phyloP scores from a whole-genome alignment of 805 yeast genomes.

The Novakomyces olei region DNA sequence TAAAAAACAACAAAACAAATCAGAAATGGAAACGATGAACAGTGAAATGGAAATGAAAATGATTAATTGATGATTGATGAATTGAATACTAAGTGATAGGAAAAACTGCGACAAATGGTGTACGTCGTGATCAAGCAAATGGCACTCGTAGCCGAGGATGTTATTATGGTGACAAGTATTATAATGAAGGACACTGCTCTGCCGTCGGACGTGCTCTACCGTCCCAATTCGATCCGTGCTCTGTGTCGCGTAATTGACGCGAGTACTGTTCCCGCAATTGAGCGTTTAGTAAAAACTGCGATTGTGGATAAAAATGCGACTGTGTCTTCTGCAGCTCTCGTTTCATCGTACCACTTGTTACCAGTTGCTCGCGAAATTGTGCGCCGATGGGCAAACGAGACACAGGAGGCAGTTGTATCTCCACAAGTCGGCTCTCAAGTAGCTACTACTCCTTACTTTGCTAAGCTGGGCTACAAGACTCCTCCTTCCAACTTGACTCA shows the following conservation, averaged over 20 bases:
- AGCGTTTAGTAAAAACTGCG: constrained; percentile 75
- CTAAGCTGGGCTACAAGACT: constrained; percentile 11
- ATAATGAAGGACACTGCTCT: constrained; percentile 95
- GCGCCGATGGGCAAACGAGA: constrained; percentile 81
- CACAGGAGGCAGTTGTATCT: constrained; percentile 67
- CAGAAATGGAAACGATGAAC: no score
- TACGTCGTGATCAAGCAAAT: constrained; percentile 87
- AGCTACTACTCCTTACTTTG: constrained; percentile 17
- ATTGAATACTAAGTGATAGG: no score
- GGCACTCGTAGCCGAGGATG: constrained; percentile 64
- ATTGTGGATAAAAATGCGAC: constrained; percentile 78
- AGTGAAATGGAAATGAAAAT: no score
- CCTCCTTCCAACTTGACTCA: constrained; percentile 30
- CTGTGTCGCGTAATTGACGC: constrained; percentile 71
- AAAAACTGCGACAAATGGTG: constrained; percentile 83
- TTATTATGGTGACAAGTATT: constrained; percentile 91
- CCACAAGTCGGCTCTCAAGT: constrained; percentile 19
- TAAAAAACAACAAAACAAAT: no score
- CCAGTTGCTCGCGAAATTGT: constrained; percentile 83
- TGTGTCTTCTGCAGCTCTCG: constrained; percentile 82
- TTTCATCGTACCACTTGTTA: constrained; percentile 63
- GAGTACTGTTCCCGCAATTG: constrained; percentile 69
- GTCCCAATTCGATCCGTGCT: constrained; percentile 88
- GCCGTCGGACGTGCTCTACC: constrained; percentile 52
- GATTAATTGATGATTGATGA: no score